These are phyloP conservation scores for Parathielavia hyrcaniae DNA, from an alignment of 495 filamentous ascomycete species.

Conservation along the genomic window DNA sequence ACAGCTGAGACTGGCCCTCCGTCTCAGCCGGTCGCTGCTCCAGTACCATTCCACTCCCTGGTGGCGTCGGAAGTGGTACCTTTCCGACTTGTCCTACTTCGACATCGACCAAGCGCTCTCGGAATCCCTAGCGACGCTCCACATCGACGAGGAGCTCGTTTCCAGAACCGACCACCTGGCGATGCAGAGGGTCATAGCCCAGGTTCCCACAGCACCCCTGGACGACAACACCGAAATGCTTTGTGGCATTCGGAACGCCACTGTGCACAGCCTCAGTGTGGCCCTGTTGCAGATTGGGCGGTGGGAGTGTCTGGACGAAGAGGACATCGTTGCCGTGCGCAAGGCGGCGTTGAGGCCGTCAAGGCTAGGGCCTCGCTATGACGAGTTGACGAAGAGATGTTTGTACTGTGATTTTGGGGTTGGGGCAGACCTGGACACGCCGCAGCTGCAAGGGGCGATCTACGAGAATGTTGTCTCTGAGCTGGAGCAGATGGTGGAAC, in stretches of 20 bases:
- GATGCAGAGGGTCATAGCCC: neutral
- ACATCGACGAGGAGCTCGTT: neutral
- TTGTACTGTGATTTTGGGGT: neutral
- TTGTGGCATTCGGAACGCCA: slow-evolving; percentile 1
- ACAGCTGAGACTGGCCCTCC: neutral
- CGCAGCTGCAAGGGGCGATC: neutral
- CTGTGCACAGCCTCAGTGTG: neutral
- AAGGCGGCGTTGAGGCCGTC: neutral
- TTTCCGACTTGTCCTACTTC: slow-evolving; percentile 2
- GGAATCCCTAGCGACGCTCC: neutral
- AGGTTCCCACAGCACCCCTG: neutral
- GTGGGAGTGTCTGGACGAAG: neutral
- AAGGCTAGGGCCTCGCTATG: neutral
- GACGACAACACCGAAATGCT: neutral
- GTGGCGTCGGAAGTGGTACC: slow-evolving; percentile 1
- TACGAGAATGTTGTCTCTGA: neutral
- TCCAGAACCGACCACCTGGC: neutral
- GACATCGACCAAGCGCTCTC: slow-evolving; percentile 1
- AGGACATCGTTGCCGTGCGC: neutral
- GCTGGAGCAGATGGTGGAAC: neutral
- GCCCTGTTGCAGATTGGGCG: slow-evolving; percentile 1
- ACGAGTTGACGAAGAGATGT: slow-evolving; percentile 2
- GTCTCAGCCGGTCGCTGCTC: neutral
- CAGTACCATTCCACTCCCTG: slow-evolving; percentile 4
- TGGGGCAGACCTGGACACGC: neutral